Evolutionary conservation across 2,329 filamentous ascomycete species (phyloP), one percentile per base, ranked within the genome.

Genomic region (Colletotrichum salicis): DNA sequence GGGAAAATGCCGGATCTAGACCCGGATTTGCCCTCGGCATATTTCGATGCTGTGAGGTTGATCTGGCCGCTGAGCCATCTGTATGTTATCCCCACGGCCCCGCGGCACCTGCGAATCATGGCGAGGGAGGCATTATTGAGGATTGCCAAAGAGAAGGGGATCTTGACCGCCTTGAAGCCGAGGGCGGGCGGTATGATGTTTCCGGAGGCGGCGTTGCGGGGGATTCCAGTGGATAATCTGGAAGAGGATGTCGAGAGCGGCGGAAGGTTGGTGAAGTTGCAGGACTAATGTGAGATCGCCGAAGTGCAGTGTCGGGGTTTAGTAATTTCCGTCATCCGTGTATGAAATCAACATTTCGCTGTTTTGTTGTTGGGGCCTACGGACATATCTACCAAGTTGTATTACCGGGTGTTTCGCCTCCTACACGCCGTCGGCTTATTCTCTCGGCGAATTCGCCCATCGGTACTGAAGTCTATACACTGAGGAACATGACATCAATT

Each of bases 21-120:
- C 59, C 75, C 63, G 45, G 33, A 75, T 45, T 76, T 80, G 11
- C 82, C 81, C 27, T 76, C 75, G 52, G 76, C 77, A 12, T 73
- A 83, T 51, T 82, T 83, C 64, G 80, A 82, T 33, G 81, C 80
- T 1, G 67, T 84, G 51, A 80, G 79, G 75, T 70, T 83, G 33
- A 76, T 84, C 19, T 84, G 82, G 80, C 82, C 82, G 10, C 76
- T 84, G 24, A 79, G 78, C 7, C 68, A 77, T 1, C 74, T 84
- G 24, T 80, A 78, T 41, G 66, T 79, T 13, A 72, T 79, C 7
- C 70, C 77, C 3, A 74, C 79, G 4, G 77, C 78, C n/a, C 75
- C 77, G 35, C 67, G 74, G 1, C 76, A 78, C 35, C 77, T 83
- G 55, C 76, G 76, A 29, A 66, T 68, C 2, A 68, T 73, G 13